Evolutionary conservation across 164 flowering plant species (phyloP), one percentile per base, ranked within the genome.

Genomic region (Echeveria elegans): DNA sequence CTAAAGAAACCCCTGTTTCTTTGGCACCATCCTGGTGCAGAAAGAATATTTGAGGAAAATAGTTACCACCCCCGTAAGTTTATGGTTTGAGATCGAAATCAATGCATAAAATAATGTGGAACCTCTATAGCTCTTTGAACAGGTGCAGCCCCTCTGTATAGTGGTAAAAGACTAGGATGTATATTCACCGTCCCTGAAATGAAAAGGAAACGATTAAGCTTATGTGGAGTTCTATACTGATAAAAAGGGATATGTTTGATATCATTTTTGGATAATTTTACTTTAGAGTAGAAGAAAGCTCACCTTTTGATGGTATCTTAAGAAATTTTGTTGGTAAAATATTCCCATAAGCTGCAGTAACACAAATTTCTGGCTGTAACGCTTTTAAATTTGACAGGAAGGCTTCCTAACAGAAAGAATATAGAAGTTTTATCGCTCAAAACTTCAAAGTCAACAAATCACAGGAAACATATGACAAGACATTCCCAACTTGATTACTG

Each of bases 301-400:
- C 75, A 90, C 98, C 98, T 66, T 77, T 64, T 66, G 77, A 38
- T 68, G 97, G 97, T 77, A 94, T 86, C 63, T 83, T 83, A 19
- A 95, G 91, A 81, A 92, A 92, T 72, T 81, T 88, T 70, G 64
- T 84, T 2, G 99, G 96, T 71, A 95, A 76, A 68, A 95, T 95
- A 81, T 92, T 92, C 63, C 99, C 99, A 82, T 95, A 95, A 53
- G 99, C 99, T 37, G 97, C 97, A 31, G 99, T 95, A 69, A 95
- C 69, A 72, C 97, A 95, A 74, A 95, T 82, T 66, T 88, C 97
- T 18, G 99, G 96, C 66, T 84, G 82, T 81, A 95, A 73, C 66
- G 77, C 86, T 75, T 70, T 84, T 66, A 95, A 77, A 78, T 70
- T 79, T 47, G 84, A 78, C 76, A 95, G 81, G 76, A 95, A 95